A percentile compares a stretch with the other conserved stretches of the same genome.
Conservation (phyloP, 805 yeast genomes). For the Jamesozyma gamospora region DNA sequence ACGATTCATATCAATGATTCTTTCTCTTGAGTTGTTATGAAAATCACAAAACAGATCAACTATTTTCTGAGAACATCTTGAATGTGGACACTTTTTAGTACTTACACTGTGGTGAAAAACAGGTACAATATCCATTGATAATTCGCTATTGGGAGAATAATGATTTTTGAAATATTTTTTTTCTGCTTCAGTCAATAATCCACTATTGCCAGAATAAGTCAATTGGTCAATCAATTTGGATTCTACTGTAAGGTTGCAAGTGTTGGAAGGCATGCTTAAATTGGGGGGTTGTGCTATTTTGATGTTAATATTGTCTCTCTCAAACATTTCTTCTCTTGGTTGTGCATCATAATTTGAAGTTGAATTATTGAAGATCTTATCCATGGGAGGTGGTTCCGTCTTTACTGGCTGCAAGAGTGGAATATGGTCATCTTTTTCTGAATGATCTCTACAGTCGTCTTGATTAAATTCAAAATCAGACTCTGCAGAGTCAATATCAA, state of each 20-base stretch:
- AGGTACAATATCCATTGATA: constrained; percentile 22
- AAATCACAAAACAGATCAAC: constrained; percentile 11
- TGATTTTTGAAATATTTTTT: constrained; percentile 14
- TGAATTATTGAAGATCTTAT: no score
- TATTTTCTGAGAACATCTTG: constrained; percentile 8
- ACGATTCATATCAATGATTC: constrained; percentile 22
- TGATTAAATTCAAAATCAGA: not conserved
- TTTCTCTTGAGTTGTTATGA: constrained; percentile 7
- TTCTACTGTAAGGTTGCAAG: no score
- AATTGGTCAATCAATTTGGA: no score
- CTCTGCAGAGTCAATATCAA: not conserved
- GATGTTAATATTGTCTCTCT: no score
- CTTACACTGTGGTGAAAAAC: constrained; percentile 7
- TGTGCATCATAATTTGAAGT: no score
- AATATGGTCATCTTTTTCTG: no score
- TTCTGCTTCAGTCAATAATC: constrained; percentile 14
- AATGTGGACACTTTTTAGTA: constrained; percentile 12
- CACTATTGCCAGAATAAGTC: constrained; percentile 6
- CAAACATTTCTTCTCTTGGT: no score
- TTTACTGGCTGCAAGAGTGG: no score
- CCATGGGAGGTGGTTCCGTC: no score
- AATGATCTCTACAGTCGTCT: not conserved
- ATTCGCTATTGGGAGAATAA: constrained; percentile 14
- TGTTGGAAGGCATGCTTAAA: no score
- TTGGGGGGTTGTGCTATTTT: no score